Evolutionary conservation across 1,284 basidiomycete genomes (phyloP).

Genomic region (Kwoniella shivajii): DNA sequence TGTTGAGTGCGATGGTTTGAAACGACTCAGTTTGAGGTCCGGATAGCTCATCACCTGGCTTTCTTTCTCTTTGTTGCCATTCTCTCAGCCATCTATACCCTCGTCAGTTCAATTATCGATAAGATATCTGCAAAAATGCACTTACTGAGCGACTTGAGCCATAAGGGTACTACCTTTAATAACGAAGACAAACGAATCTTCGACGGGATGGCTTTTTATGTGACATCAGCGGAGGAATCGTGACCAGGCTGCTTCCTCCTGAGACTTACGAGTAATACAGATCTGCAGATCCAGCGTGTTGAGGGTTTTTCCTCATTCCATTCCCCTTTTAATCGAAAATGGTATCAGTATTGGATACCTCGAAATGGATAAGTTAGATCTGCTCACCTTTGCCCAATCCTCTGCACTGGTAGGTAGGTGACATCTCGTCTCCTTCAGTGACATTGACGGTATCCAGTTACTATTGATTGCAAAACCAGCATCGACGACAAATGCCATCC

Average conservation of each 20-base stretch:
- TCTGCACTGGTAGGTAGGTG: constrained; percentile 32
- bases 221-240: constrained; percentile 3
- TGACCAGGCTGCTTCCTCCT: not conserved
- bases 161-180: constrained; percentile 39
- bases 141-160: constrained; percentile 20
- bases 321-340: not conserved
- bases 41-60: constrained; percentile 29
- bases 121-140: not conserved
- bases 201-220: constrained; percentile 36
- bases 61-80: constrained; percentile 42
- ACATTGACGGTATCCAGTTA: constrained; percentile 33
- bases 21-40: constrained; percentile 29
- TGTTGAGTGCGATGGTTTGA: constrained; percentile 30
- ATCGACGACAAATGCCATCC: constrained; percentile 43
- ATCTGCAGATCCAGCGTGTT: constrained; percentile 32
- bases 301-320: constrained; percentile 34
- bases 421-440: constrained; percentile 28
- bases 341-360: not conserved
- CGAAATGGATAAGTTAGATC: no score
- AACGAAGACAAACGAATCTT: constrained; percentile 41
- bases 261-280: constrained; percentile 29
- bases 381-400: constrained; percentile 30
- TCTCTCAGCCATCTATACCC: constrained; percentile 28
- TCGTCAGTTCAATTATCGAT: not conserved
- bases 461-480: constrained; percentile 36